phyloP scores from a whole-genome alignment of 805 yeast species.

The Saccharomycopsis sp. region DNA sequence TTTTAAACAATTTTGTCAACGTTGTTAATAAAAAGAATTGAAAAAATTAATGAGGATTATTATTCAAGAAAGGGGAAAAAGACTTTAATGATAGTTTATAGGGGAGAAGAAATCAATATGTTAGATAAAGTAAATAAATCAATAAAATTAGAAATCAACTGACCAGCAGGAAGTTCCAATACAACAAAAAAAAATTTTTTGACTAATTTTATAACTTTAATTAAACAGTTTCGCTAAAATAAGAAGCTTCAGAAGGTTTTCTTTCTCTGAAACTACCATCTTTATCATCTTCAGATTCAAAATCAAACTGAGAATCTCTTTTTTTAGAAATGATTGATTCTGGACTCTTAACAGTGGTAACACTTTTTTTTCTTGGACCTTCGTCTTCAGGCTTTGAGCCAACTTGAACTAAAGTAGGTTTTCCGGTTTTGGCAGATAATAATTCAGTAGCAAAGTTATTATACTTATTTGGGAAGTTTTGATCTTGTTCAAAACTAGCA shows the following conservation, averaged over 20 bases:
- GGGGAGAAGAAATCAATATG: too few species aligned
- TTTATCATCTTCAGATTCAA: conserved; percentile 11
- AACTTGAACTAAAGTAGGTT: conserved; percentile 9
- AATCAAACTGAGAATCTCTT: conserved; percentile 16
- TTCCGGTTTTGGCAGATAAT: conserved; percentile 11
- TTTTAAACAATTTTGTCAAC: too few species aligned
- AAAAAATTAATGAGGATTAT: too few species aligned
- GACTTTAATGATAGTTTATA: too few species aligned
- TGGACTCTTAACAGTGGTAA: conserved; percentile 4
- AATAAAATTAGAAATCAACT: too few species aligned
- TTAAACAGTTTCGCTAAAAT: conserved; percentile 12
- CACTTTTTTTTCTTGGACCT: conserved; percentile 7
- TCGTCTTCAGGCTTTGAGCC: conserved; percentile 6
- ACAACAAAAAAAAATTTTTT: neutral
- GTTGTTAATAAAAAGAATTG: too few species aligned
- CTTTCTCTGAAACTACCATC: conserved; percentile 4
- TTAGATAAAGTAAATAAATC: too few species aligned
- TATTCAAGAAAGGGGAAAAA: too few species aligned
- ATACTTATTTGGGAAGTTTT: conserved; percentile 16
- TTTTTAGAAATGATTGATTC: conserved; percentile 7
- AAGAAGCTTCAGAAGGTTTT: conserved; percentile 13
- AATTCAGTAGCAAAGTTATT: conserved; percentile 18
- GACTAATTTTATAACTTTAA: neutral
- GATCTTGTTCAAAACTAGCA: conserved; percentile 17
- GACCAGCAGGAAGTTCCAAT: neutral